These are phyloP conservation scores for Raffaelea albimanens DNA, from an alignment of 2,329 filamentous ascomycete genomes.

Conservation along the genomic window DNA sequence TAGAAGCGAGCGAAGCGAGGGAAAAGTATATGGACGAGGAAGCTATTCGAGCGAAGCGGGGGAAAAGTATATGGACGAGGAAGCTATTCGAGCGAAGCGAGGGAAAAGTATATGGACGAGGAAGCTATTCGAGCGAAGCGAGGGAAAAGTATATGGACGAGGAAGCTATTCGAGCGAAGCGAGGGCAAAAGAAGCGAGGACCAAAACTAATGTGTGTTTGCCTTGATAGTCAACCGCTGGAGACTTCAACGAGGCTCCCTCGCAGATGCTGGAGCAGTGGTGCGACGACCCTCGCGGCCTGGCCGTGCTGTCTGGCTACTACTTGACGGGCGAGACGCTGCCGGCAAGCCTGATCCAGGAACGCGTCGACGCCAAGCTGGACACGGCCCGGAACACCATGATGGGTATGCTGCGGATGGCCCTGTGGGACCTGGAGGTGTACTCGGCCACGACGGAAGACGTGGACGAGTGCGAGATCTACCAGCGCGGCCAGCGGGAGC, in stretches of 20 bases:
- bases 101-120: too few relatives aligned
- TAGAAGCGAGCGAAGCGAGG: too few relatives aligned
- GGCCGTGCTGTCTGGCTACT: neutral
- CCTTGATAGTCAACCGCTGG: neutral
- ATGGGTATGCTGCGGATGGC: neutral
- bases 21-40: too few relatives aligned
- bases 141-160: too few relatives aligned
- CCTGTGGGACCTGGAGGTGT: neutral
- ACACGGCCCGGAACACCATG: neutral
- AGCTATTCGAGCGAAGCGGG: too few relatives aligned
- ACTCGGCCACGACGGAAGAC: neutral
- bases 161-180: too few relatives aligned
- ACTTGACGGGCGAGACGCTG: neutral
- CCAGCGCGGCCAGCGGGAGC: too few relatives aligned
- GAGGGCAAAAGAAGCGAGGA: too few relatives aligned
- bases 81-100: too few relatives aligned
- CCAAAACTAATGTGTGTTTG: neutral
- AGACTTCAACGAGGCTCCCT: neutral
- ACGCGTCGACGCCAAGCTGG: neutral
- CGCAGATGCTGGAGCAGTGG: neutral
- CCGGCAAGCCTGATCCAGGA: neutral
- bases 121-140: too few relatives aligned
- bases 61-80: too few relatives aligned
- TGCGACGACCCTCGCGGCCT: neutral
- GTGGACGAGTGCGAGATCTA: too few relatives aligned